Base-by-base conservation (phyloP, 2,329 filamentous ascomycete species). In the Zymoseptoria pseudotritici region DNA sequence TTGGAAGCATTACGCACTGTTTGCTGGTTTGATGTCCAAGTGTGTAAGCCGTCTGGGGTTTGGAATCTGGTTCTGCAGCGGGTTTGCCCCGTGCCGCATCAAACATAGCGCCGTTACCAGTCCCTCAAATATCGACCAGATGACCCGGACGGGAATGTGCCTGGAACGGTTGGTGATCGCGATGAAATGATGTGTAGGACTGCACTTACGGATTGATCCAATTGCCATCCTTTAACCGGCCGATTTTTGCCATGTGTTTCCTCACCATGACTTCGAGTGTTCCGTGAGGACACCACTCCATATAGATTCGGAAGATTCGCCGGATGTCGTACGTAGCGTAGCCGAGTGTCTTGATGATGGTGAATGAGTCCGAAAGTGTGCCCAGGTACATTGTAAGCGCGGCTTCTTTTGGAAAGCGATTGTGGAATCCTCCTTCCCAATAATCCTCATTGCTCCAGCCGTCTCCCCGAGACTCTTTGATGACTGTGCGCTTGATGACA, bases 301-400 rank as follows among this genome's bases (percentile, higher is more conserved):
- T 53, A n/a, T 53, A 53, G 2, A 53, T 29, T 4, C 86, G 80
- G 84, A n/a, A 17, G 24, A 54, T 58, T 51, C 54, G 50, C 46
- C 42, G 50, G 17, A 9, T 54, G 3, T 59, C 57, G 46, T 59
- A 59, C 2, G 50, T 52, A 20, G 42, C 57, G 46, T 56, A 59
- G 20, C 53, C 53, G 4, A 21, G n/a, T 19, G 29, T 51, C 10
- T 31, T 46, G 5, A 59, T 46, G 11, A 59, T 24, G 22, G 52
- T 59, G 20, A 55, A 53, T 9, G 57, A 59, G 3, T 56, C 22
- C 24, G n/a, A 9, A n/a, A 55, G 54, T 13, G 13, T 13, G 29
- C 55, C 55, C 46, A 59, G 11, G n/a, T 36, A 10, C 19, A 31
- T 36, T 26, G 53, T 53, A n/a, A 58, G 26, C 36, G 21, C 51